phyloP scores from a whole-genome alignment of 225 moss, liverwort and hornwort species.

The Bryum argenteum region DNA sequence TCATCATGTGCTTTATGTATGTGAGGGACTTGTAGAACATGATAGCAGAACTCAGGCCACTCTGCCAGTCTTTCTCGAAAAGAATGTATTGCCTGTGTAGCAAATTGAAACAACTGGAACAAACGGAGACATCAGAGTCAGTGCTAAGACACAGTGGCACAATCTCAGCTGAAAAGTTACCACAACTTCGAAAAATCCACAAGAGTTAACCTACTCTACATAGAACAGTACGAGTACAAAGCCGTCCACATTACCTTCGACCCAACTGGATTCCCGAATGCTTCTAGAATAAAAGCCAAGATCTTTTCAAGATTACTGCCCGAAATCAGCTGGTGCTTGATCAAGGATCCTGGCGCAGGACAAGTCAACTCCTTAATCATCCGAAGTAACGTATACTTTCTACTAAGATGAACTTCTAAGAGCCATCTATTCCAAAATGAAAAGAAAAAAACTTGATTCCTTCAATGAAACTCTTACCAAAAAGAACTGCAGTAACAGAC shows the following conservation, averaged over 20 bases:
- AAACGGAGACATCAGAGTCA: conserved; percentile 8
- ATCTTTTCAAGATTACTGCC: conserved; percentile 72
- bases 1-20: conserved; percentile 71
- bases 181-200: too few relatives aligned
- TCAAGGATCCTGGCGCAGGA: conserved; percentile 74
- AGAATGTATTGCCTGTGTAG: conserved; percentile 69
- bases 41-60: conserved; percentile 92
- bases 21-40: conserved; percentile 83
- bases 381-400: neutral
- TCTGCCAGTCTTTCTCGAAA: conserved; percentile 80
- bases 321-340: conserved; percentile 85
- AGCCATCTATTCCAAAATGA: too few relatives aligned
- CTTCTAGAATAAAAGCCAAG: conserved; percentile 70
- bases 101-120: conserved; percentile 90
- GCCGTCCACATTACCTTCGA: conserved; percentile 61
- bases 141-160: neutral
- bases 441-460: neutral
- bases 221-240: conserved; percentile 3
- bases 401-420: neutral
- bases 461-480: conserved; percentile 58
- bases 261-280: conserved; percentile 74
- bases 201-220: neutral
- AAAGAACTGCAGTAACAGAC: conserved; percentile 76
- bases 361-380: conserved; percentile 26
- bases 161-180: neutral